These are phyloP conservation scores for Hemileccinum impolitum DNA, from an alignment of 768 basidiomycete species.

Conservation along the genomic window DNA sequence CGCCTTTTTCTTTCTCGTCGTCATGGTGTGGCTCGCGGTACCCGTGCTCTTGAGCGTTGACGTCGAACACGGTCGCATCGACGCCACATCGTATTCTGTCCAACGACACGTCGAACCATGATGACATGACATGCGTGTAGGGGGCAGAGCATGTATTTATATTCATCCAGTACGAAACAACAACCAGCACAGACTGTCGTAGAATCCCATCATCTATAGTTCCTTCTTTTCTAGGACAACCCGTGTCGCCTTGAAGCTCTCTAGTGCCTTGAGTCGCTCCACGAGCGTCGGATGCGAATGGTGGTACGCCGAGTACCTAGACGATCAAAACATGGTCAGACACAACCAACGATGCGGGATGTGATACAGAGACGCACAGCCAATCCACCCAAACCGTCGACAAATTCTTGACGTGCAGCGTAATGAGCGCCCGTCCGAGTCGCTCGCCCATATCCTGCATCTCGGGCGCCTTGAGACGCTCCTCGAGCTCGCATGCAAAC, in stretches of 20 bases:
- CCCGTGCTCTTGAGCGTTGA: conserved; percentile 74
- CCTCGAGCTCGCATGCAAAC: conserved; percentile 75
- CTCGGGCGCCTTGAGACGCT: conserved; percentile 39
- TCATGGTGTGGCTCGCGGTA: conserved; percentile 78
- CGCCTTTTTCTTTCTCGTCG: conserved; percentile 82
- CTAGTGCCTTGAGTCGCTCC: conserved; percentile 82
- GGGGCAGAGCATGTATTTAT: too few relatives aligned
- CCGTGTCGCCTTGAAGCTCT: conserved; percentile 53
- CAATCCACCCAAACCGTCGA: conserved; percentile 94
- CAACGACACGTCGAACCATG: neutral
- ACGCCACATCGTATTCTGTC: conserved; percentile 39
- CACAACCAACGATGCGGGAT: neutral
- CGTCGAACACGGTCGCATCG: conserved; percentile 57
- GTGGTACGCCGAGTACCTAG: conserved; percentile 89
- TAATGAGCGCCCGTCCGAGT: conserved; percentile 76
- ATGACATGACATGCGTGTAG: neutral
- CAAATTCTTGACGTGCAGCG: conserved; percentile 88
- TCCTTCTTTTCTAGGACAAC: conserved; percentile 26
- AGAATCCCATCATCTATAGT: conserved; percentile 9
- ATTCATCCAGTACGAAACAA: too few relatives aligned
- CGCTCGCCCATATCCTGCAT: conserved; percentile 86
- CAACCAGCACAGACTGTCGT: too few relatives aligned
- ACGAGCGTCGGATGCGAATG: conserved; percentile 95
- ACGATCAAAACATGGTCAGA: neutral
- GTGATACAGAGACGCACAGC: conserved; percentile 49